Conservation (phyloP, 257 asterid genomes). For the Penstemon eatonii region DNA sequence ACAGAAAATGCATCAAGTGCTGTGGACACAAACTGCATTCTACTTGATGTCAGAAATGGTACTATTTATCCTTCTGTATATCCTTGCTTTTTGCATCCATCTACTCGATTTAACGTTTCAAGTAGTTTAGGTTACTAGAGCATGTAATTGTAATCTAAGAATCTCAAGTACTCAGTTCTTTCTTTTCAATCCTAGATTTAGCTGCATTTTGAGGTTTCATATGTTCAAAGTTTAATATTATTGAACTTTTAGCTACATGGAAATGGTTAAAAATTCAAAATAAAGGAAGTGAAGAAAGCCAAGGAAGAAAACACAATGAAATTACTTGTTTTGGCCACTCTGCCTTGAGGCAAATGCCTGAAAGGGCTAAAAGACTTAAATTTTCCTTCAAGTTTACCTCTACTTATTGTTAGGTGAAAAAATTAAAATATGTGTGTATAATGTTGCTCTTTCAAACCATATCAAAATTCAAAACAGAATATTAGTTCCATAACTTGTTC, state of each 20-base stretch:
- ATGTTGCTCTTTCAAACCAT: neutral
- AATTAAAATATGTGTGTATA: neutral
- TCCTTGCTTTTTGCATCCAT: slow-evolving; percentile 15
- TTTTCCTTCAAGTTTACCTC: neutral
- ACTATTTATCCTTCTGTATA: slow-evolving; percentile 21
- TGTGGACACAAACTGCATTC: slow-evolving; percentile 39
- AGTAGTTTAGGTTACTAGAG: slow-evolving; percentile 14
- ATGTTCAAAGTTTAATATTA: neutral
- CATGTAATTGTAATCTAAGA: neutral
- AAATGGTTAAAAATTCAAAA: neutral
- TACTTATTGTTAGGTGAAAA: too few species aligned
- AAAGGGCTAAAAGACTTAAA: too few species aligned
- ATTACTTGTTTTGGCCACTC: neutral
- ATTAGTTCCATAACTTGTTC: neutral
- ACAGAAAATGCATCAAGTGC: slow-evolving; percentile 31
- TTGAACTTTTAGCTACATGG: slow-evolving; percentile 6
- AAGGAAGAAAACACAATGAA: neutral
- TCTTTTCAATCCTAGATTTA: slow-evolving; percentile 10
- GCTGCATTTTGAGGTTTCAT: slow-evolving; percentile 19
- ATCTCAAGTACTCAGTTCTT: neutral
- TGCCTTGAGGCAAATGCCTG: neutral
- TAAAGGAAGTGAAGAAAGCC: neutral
- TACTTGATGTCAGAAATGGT: slow-evolving; percentile 97
- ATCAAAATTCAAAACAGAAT: neutral
- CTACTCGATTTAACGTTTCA: neutral